These are phyloP conservation scores for Hawksworthiomyces lignivorus DNA, from an alignment of 2,329 filamentous ascomycete species.

Conservation along the genomic window DNA sequence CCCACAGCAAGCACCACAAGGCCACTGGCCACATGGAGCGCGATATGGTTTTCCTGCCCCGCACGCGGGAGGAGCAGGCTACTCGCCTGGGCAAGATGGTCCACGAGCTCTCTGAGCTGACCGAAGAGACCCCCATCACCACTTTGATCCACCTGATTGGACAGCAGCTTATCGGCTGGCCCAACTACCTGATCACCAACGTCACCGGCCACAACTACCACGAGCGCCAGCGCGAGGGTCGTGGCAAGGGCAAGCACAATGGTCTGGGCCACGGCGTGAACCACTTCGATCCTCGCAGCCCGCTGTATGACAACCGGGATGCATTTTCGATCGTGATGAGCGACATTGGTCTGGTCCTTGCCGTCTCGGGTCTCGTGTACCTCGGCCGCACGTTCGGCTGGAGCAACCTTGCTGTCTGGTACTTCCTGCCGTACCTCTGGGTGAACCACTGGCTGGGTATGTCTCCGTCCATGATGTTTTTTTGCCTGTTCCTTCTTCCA, in stretches of 20 bases:
- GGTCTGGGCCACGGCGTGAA: slow-evolving; percentile 76
- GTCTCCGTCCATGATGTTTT: slow-evolving; percentile 26
- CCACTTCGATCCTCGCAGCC: slow-evolving; percentile 86
- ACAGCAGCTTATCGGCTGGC: slow-evolving; percentile 92
- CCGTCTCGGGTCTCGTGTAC: slow-evolving; percentile 52
- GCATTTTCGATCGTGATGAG: slow-evolving; percentile 79
- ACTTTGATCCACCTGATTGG: slow-evolving; percentile 66
- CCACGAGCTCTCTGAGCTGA: slow-evolving; percentile 80
- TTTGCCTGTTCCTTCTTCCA: too few species aligned
- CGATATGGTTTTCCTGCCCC: slow-evolving; percentile 98
- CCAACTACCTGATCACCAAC: slow-evolving; percentile 82
- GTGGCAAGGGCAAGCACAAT: slow-evolving; percentile 86
- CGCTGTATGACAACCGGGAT: slow-evolving; percentile 86
- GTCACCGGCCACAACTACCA: slow-evolving; percentile 96
- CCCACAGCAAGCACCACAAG: slow-evolving; percentile 99
- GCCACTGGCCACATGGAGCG: slow-evolving; percentile 94
- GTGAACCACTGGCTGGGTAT: slow-evolving; percentile 98
- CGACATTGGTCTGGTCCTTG: slow-evolving; percentile 70
- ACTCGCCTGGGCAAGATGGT: slow-evolving; percentile 62
- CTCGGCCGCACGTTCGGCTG: slow-evolving; percentile 75
- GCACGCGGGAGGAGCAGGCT: slow-evolving; percentile 77
- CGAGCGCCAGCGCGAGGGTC: slow-evolving; percentile 82
- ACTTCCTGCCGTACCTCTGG: slow-evolving; percentile 91
- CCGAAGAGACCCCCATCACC: slow-evolving; percentile 87
- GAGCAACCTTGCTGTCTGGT: slow-evolving; percentile 87